Evolutionary conservation across 441 rosid species (phyloP).

Genomic region (Populus tomentosa): DNA sequence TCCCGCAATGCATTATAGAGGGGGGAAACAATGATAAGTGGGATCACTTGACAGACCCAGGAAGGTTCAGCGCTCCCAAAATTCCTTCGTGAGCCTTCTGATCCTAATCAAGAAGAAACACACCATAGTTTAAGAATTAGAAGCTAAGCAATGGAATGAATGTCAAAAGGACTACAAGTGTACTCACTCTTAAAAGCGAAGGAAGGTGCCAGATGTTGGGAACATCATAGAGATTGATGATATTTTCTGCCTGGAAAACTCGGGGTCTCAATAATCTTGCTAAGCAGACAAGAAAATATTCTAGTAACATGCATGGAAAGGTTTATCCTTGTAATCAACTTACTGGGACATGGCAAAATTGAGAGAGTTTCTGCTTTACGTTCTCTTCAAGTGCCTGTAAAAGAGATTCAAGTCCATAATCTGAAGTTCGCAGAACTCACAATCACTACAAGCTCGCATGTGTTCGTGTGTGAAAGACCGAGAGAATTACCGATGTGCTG

Average conservation of each 20-base stretch:
- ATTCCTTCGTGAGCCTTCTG: slow-evolving; percentile 86
- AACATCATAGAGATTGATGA: slow-evolving; percentile 84
- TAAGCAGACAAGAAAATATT: background rate
- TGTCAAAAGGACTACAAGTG: slow-evolving; percentile 5
- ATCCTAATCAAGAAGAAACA: slow-evolving; percentile 44
- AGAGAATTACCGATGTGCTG: slow-evolving; percentile 53
- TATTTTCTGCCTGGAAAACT: slow-evolving; percentile 52
- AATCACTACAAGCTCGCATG: background rate
- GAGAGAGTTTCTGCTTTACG: slow-evolving; percentile 73
- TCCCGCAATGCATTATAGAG: background rate
- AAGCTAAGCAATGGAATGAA: background rate
- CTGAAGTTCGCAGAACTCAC: slow-evolving; percentile 4
- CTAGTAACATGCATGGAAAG: background rate
- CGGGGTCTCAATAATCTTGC: slow-evolving; percentile 5
- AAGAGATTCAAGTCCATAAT: slow-evolving; percentile 2
- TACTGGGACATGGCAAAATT: slow-evolving; percentile 84
- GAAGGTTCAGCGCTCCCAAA: slow-evolving; percentile 53
- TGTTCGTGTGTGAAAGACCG: background rate
- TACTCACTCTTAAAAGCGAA: slow-evolving; percentile 56
- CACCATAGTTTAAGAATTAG: slow-evolving; percentile 12
- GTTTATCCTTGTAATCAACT: background rate
- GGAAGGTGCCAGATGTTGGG: slow-evolving; percentile 93
- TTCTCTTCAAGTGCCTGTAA: slow-evolving; percentile 77
- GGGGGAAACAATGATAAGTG: slow-evolving; percentile 3
- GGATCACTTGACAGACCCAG: slow-evolving; percentile 39